Evolutionary conservation across 257 asterid species (phyloP), one percentile per base, ranked within the genome.

Genomic region (Craterostigma plantagineum): DNA sequence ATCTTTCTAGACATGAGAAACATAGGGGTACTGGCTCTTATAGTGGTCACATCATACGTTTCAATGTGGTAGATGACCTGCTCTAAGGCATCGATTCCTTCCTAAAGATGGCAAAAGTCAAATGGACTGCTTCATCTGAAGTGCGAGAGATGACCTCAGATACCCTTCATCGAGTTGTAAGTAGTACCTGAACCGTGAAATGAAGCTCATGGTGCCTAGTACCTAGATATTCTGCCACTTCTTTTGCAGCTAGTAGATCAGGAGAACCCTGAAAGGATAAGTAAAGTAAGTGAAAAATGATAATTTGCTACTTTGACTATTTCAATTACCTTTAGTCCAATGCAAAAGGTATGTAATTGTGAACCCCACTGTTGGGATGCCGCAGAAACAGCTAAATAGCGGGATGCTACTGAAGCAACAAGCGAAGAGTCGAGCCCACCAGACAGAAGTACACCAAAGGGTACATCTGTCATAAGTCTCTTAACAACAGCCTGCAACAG

Each of bases 11-110:
- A 85, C 83, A 85, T 85, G 23, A 85, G 94, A 72, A 80, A 85
- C 96, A 85, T 85, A 16, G 96, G 99, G 4, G 96, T 90, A 49
- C 96, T 90, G 76, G 99, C 99, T 62, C 99, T 63, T 61, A 90
- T 63, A 34, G 94, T 90, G 15, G 99, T 90, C 71, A 90, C 99
- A 30, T 90, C 99, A 61, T 90, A 90, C 38, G 99, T 90, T 71
- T 90, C 99, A 55, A 56, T 49, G 38, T 90, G 99, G 69, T 90
- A 80, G 49, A 90, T 83, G 52, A 90, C 99, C 73, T 90, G 93
- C 58, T 75, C 99, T 48, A 90, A 47, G 36, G 99, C 99, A 71
- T 90, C 99, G 35, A 90, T 61, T 52, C 99, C 99, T 73, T 90
- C 99, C 99, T 90, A 68, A 58, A 53, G 50, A 63, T n/a, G n/a